These are phyloP conservation scores for Aspergillus latus DNA, from an alignment of 2,329 filamentous ascomycete species.

Conservation along the genomic window DNA sequence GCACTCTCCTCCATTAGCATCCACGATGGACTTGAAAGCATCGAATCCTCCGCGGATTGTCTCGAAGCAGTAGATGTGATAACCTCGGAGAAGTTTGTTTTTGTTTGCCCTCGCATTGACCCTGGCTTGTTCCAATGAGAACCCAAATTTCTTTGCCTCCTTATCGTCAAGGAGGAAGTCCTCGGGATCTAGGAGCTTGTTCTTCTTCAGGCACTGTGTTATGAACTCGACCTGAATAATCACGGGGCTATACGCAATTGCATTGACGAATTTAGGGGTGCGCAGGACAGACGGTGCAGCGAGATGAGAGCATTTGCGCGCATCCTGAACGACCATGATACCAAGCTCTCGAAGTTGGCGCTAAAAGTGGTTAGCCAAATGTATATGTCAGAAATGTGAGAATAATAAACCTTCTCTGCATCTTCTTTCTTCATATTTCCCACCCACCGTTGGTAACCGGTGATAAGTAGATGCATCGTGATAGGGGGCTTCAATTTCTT, in stretches of 20 bases:
- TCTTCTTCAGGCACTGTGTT: slow-evolving; percentile 69
- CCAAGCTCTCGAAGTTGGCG: slow-evolving; percentile 79
- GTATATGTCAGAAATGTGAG: not conserved
- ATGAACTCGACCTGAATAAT: slow-evolving; percentile 79
- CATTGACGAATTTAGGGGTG: slow-evolving; percentile 90
- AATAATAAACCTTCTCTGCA: slow-evolving; percentile 68
- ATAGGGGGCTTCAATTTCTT: slow-evolving; percentile 65
- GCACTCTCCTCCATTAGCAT: slow-evolving; percentile 84
- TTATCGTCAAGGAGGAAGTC: slow-evolving; percentile 70
- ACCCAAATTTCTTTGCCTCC: slow-evolving; percentile 64
- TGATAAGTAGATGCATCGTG: slow-evolving; percentile 74
- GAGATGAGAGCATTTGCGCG: slow-evolving; percentile 75
- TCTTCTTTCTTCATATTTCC: slow-evolving; percentile 72
- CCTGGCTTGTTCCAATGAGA: slow-evolving; percentile 68
- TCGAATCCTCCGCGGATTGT: slow-evolving; percentile 77
- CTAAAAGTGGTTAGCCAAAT: slow-evolving; percentile 45
- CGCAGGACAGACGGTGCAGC: slow-evolving; percentile 84
- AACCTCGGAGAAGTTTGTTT: slow-evolving; percentile 70
- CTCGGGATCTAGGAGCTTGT: slow-evolving; percentile 62
- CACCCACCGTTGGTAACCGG: slow-evolving; percentile 81
- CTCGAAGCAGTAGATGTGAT: slow-evolving; percentile 81
- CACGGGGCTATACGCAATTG: slow-evolving; percentile 75
- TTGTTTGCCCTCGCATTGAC: slow-evolving; percentile 72
- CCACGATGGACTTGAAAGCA: slow-evolving; percentile 80
- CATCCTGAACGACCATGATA: slow-evolving; percentile 75